Base-by-base conservation (phyloP, 2,329 filamentous ascomycete genomes). In the Sporothrix variecibatus region DNA sequence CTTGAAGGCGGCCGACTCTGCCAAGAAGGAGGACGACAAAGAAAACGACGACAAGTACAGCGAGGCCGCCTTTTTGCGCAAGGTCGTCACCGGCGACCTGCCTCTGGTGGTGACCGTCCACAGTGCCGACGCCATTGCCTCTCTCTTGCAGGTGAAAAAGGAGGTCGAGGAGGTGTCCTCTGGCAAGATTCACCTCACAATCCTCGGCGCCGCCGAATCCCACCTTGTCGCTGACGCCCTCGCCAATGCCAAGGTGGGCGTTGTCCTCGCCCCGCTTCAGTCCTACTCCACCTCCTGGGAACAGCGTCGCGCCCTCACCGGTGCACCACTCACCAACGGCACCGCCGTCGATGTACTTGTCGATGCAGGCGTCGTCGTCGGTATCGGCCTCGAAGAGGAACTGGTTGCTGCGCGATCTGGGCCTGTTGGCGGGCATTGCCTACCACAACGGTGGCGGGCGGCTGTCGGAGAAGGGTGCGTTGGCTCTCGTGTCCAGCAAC, bases 271-370 rank as follows among this genome's bases (percentile, higher is more conserved):
- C 0, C 90, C 90, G 0, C 80, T 91, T 15, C 86, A 89, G 76
- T 86, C 88, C 0, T 89, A 87, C 78, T 84, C 86, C 1, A 80
- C 79, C 2, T 80, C 79, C 0, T 93, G 90, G 91, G 89, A 92
- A 75, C 83, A 90, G 80, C 87, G 89, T 0, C 87, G 90, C 1
- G 86, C 88, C 0, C 82, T 92, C 12, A 87, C 89, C 0, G 91
- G 91, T 1, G 90, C 90, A 5, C 91, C 91, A 0, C 83, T 92
- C 0, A 91, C 90, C 0, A 91, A 91, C 77, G 89, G 90, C 34
- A 92, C 90, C 0, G 86, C 86, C 0, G 82, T 91, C 4, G 89
- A 92, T 75, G 80, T 78, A 15, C 84, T 93, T 0, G 77, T 90
- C 0, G 85, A 86, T 8, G 90, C 89, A 0, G 90, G 90, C 1